These are phyloP conservation scores for Myxozyma kluyveri DNA, from an alignment of 805 yeast genomes.

Conservation along the genomic window DNA sequence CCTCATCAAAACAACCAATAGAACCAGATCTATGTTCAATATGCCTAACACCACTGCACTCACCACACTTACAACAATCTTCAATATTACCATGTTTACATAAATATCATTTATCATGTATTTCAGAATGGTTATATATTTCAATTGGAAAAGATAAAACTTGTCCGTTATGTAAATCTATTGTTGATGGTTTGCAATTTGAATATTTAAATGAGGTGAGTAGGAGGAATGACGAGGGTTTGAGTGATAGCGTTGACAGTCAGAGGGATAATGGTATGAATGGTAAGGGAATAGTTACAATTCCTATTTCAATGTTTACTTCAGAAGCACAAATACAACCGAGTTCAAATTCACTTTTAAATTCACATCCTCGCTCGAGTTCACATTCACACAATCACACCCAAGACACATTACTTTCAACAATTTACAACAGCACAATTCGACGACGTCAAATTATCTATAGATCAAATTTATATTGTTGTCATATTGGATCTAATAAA, in stretches of 20 bases:
- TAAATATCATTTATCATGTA: constrained; percentile 18
- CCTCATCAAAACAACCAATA: too few species aligned
- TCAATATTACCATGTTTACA: constrained; percentile 21
- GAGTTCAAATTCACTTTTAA: too few species aligned
- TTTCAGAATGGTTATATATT: constrained; percentile 22
- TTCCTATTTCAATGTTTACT: background rate
- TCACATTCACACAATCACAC: too few species aligned
- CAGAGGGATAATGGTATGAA: too few species aligned
- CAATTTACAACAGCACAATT: background rate
- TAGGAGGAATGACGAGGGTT: too few species aligned
- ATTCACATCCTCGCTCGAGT: too few species aligned
- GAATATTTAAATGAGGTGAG: background rate
- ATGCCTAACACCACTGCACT: constrained; percentile 14
- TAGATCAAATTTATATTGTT: constrained; percentile 18
- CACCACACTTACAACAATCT: too few species aligned
- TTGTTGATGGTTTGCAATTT: constrained; percentile 8
- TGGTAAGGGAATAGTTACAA: background rate
- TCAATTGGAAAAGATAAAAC: background rate
- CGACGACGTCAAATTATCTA: constrained; percentile 20
- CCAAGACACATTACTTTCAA: too few species aligned
- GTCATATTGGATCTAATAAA: constrained; percentile 21
- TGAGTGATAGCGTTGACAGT: too few species aligned
- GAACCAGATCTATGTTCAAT: constrained; percentile 24
- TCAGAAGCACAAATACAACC: too few species aligned
- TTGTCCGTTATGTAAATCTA: constrained; percentile 23